Base-by-base conservation (phyloP, 2,329 filamentous ascomycete species). In the Zymoseptoria brevis region DNA sequence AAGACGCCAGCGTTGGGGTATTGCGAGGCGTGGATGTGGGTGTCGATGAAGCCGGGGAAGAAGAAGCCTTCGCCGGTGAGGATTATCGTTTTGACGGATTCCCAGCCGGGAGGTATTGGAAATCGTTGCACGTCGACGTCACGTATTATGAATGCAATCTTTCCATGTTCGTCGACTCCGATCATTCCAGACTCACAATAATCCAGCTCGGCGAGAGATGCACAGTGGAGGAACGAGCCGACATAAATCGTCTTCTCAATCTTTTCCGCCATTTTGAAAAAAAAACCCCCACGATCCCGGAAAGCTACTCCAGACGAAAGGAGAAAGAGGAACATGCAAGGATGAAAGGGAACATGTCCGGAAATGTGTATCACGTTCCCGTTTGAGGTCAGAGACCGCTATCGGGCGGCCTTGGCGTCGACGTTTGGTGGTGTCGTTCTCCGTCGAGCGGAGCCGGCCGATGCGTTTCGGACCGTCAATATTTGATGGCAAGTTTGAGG, bases 1-100 rank as follows among this genome's bases (percentile, higher is more conserved):
- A 97, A 97, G 64, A 99, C 87, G 60, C 94, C 94, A 1, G 85
- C 84, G 71, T 99, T 99, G 59, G 93, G 91, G 69, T 96, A 96
- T 76, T 99, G 94, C 0, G 92, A 84, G 8, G 94, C 94, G 73
- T 99, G 94, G 59, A 96, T 88, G 73, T 99, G 94, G 0, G 94
- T 96, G 74, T 99, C 93, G 93, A 94, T 85, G 70, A 93, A 91
- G 5, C 89, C 89, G 0, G 89, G 89, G 67, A 94, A 93, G 78
- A 90, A 91, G 76, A 93, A 93, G 57, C 88, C 82, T 9, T 81
- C 49, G 3, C 77, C 76, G 50, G 73, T 68, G 49, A 72, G 65
- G 7, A 57, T 57, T 3, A 80, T 67, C 1, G 74, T 62, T 70
- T 78, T 66, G 48, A 74, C 69, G 64, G 75, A 62, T 70, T 75